Conservation (phyloP, 2,329 filamentous ascomycete species). For the Cladosporium cucumerinum region DNA sequence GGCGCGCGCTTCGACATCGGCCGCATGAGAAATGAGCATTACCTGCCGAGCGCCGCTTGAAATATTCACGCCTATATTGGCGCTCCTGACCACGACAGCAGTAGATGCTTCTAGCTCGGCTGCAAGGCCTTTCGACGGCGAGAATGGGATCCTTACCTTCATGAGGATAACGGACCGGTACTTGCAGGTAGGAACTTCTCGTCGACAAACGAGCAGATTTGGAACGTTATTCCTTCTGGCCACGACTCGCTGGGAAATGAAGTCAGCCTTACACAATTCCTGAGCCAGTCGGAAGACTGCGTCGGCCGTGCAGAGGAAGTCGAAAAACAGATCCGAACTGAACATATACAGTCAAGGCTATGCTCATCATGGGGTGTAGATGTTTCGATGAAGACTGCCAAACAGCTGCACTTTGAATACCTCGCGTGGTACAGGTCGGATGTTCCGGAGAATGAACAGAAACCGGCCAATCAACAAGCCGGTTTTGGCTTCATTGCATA, state of each 20-base stretch:
- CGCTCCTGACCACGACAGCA: not conserved
- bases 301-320: not conserved
- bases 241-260: not conserved
- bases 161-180: no score
- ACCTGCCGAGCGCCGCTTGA: not conserved
- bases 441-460: not conserved
- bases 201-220: not conserved
- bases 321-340: not conserved
- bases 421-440: not conserved
- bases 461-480: not conserved
- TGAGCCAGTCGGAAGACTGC: not conserved
- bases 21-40: not conserved
- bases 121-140: not conserved
- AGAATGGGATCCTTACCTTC: not conserved
- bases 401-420: not conserved
- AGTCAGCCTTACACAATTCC: not conserved
- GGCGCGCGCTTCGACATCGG: not conserved
- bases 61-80: not conserved
- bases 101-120: not conserved
- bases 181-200: not conserved
- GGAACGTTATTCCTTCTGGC: not conserved
- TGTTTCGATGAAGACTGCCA: no score
- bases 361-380: no score
- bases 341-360: not conserved
- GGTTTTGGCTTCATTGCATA: not conserved